These are phyloP conservation scores for Davidsoniella neocaledoniae DNA, from an alignment of 2,329 filamentous ascomycete species.

Conservation along the genomic window DNA sequence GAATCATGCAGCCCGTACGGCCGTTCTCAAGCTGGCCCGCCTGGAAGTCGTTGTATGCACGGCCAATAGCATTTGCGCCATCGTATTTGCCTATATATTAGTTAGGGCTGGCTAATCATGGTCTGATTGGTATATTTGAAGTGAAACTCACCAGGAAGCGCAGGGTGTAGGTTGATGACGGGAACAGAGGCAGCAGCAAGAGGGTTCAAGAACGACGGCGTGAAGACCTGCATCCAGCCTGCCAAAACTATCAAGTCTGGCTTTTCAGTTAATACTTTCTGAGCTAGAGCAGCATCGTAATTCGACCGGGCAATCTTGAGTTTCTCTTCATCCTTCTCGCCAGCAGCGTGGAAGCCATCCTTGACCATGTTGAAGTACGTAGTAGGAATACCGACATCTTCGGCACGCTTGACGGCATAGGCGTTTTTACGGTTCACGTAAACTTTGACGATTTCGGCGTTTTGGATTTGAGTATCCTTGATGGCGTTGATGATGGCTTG, in stretches of 20 bases:
- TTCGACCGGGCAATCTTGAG: slow-evolving; percentile 41
- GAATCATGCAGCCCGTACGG: slow-evolving; percentile 74
- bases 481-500: slow-evolving; percentile 49
- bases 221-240: slow-evolving; percentile 78
- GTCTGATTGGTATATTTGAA: background rate
- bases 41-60: slow-evolving; percentile 58
- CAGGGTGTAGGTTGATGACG: slow-evolving; percentile 70
- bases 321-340: slow-evolving; percentile 41
- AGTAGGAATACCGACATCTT: slow-evolving; percentile 46
- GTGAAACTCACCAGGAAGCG: slow-evolving; percentile 16
- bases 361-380: slow-evolving; percentile 68
- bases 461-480: slow-evolving; percentile 22
- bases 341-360: slow-evolving; percentile 43
- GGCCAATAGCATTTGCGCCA: slow-evolving; percentile 59
- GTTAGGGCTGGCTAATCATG: background rate
- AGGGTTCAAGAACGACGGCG: slow-evolving; percentile 50
- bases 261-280: slow-evolving; percentile 42
- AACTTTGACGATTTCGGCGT: slow-evolving; percentile 29
- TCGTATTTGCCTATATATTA: slow-evolving; percentile 46
- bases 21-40: slow-evolving; percentile 45
- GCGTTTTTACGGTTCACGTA: slow-evolving; percentile 33
- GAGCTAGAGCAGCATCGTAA: slow-evolving; percentile 62
- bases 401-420: slow-evolving; percentile 25
- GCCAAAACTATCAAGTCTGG: slow-evolving; percentile 67
- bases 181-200: slow-evolving; percentile 43